A percentile compares a stretch with the other conserved stretches of the same genome.
Evolutionary conservation across 2,329 filamentous ascomycete genomes (phyloP).

Genomic region (Hypoxylon sp.): DNA sequence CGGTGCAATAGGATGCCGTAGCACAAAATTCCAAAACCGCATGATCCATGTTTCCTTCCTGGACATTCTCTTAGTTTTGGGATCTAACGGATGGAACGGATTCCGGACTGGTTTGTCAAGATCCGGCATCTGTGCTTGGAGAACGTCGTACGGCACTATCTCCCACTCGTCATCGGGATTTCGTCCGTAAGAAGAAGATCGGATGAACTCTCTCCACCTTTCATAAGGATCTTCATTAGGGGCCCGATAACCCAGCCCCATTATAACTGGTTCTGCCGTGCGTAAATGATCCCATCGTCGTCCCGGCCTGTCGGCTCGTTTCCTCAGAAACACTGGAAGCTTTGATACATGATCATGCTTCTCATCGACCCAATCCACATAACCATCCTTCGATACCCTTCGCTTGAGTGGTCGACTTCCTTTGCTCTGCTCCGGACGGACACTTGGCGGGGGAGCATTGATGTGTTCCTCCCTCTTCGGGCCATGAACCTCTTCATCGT

Average conservation of each 20-base stretch:
- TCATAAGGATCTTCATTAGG: slow-evolving; percentile 59
- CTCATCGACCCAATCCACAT: slow-evolving; percentile 56
- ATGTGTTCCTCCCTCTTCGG: slow-evolving; percentile 36
- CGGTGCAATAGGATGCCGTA: slow-evolving; percentile 88
- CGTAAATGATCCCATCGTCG: slow-evolving; percentile 74
- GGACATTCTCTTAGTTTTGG: slow-evolving; percentile 53
- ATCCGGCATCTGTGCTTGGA: slow-evolving; percentile 56
- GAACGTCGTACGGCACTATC: slow-evolving; percentile 62
- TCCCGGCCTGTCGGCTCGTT: slow-evolving; percentile 64
- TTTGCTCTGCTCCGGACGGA: slow-evolving; percentile 50
- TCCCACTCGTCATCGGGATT: slow-evolving; percentile 64
- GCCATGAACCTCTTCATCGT: slow-evolving; percentile 52
- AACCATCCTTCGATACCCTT: slow-evolving; percentile 55
- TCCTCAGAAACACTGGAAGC: slow-evolving; percentile 63
- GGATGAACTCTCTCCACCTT: slow-evolving; percentile 68
- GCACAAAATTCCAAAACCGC: slow-evolving; percentile 76
- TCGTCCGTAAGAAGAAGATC: slow-evolving; percentile 68
- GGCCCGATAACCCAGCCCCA: slow-evolving; percentile 63
- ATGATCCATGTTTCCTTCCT: slow-evolving; percentile 60
- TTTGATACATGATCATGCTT: slow-evolving; percentile 54
- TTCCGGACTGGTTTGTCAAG: slow-evolving; percentile 58
- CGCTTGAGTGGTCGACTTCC: slow-evolving; percentile 50
- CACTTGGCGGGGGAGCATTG: slow-evolving; percentile 46
- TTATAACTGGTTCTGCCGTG: slow-evolving; percentile 72
- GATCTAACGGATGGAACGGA: slow-evolving; percentile 59